Percentiles rank a stretch among this genome's conserved stretches.
Evolutionary conservation across 208 protist species (phyloP).

Genomic region (Leishmania tarentolae): DNA sequence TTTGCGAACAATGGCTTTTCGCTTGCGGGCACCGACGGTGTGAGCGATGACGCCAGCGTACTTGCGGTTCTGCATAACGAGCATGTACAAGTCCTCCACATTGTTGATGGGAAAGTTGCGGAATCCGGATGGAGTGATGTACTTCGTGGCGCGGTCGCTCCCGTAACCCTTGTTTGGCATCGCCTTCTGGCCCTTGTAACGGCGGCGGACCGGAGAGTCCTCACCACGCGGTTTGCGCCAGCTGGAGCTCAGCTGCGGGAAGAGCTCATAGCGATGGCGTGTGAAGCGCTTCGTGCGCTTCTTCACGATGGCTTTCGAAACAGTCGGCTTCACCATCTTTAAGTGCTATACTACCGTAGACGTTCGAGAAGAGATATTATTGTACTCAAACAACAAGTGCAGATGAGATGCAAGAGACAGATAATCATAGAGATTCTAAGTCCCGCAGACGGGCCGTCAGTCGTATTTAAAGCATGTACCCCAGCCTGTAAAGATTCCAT

Average conservation of each 20-base stretch:
- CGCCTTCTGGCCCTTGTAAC: slow-evolving; percentile 96
- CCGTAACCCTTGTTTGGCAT: slow-evolving; percentile 99
- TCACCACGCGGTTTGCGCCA: slow-evolving; percentile 99
- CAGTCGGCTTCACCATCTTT: slow-evolving; percentile 94
- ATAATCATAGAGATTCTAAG: neutral
- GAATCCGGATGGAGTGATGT: slow-evolving; percentile 97
- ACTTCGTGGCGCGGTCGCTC: slow-evolving; percentile 96
- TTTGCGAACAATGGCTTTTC: slow-evolving; percentile 97
- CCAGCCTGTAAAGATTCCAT: neutral
- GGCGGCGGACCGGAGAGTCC: slow-evolving; percentile 97
- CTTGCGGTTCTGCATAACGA: slow-evolving; percentile 99
- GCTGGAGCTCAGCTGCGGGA: slow-evolving; percentile 92
- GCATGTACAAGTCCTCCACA: slow-evolving; percentile 98
- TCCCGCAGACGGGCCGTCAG: neutral
- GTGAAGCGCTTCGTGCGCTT: slow-evolving; percentile 98
- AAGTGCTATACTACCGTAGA: slow-evolving; percentile 13
- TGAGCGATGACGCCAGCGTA: slow-evolving; percentile 98
- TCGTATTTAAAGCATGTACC: too few species aligned
- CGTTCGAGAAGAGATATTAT: neutral
- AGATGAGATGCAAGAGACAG: neutral
- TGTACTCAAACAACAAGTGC: neutral
- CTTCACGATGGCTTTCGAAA: slow-evolving; percentile 95
- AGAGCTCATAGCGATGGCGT: slow-evolving; percentile 95
- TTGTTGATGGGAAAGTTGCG: slow-evolving; percentile 96
- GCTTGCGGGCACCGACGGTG: slow-evolving; percentile 92